Evolutionary conservation across 1,284 basidiomycete species (phyloP), one percentile per base, ranked within the genome.

Genomic region (Volvariella surrecta): DNA sequence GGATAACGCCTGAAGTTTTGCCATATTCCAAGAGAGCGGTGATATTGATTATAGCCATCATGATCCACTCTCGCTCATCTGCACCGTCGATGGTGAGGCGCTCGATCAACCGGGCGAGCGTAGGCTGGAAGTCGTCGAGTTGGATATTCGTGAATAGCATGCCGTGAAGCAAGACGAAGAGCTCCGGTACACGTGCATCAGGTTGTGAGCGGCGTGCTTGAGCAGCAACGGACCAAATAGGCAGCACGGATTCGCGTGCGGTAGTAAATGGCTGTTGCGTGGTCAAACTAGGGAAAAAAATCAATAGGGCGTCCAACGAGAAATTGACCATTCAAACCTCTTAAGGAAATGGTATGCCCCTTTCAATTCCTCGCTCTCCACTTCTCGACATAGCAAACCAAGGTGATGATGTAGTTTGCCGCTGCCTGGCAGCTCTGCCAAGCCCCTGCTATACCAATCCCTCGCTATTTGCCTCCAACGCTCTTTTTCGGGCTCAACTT

Each of bases 111-210:
- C 90, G 82, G 2, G 83, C 84, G 39, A 92, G 77, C 0, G 85
- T 82, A 0, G 80, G 70, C 32, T 76, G 67, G 56, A 98, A 98
- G 59, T 92, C 86, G 60, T 99, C 94, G 16, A 98, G 77, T 53
- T 95, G 79, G 50, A 96, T 89, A 50, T 87, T 85, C 8, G 94
- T 97, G 64, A 97, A 95, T 1, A 99, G 73, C 86, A 96, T 90
- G 19, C 94, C 94, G 51, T 98, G 95, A 1, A 98, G 67, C 30
- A 92, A 77, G 9, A 97, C 79, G 50, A 98, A 98, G 1, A 96
- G 74, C 37, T 95, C 92, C 2, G 83, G 66, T 0, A 80, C 78
- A 0, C 71, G 72, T 2, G 90, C 83, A 52, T 95, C 91, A 0
- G 91, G 82, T 8, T 75, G 68, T 39, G 82, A 70, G 34, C 82